Evolutionary conservation across 148 eudicot genomes (phyloP).

Genomic region (Arctostaphylos glauca): DNA sequence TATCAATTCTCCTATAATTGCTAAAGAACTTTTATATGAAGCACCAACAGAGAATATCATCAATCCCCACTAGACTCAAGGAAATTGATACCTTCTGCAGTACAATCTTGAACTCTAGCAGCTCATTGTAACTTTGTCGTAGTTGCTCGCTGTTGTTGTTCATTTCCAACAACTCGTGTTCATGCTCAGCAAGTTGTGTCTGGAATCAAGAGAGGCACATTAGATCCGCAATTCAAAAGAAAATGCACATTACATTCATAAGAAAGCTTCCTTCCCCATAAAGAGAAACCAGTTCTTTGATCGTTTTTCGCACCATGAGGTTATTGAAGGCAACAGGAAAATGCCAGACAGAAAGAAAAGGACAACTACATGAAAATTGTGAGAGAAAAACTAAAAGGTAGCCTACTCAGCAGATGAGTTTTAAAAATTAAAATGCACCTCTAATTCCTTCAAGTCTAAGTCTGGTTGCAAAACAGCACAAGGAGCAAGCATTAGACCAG

Average conservation of each 20-base stretch:
- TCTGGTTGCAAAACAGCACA: constrained; percentile 64
- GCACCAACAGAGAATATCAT: constrained; percentile 8
- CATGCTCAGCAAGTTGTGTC: constrained; percentile 87
- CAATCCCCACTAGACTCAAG: background rate
- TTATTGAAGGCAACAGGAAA: background rate
- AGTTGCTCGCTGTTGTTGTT: constrained; percentile 86
- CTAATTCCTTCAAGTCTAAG: constrained; percentile 82
- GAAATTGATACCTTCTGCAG: constrained; percentile 68
- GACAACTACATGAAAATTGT: no score
- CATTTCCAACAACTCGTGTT: constrained; percentile 90
- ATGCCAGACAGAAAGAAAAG: background rate
- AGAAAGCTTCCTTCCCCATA: background rate
- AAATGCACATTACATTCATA: background rate
- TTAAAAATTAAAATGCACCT: constrained; percentile 45
- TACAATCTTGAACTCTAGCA: constrained; percentile 93
- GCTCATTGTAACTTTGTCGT: constrained; percentile 74
- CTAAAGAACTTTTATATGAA: background rate
- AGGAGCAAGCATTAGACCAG: constrained; percentile 60
- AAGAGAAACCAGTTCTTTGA: background rate
- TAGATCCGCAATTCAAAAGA: background rate
- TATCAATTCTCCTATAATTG: background rate
- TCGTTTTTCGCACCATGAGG: background rate
- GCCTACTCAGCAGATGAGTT: background rate
- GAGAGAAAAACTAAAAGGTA: background rate
- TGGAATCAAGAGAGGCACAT: constrained; percentile 28